Evolutionary conservation across 2,329 filamentous ascomycete species (phyloP).

Genomic region (Pseudopithomyces chartarum): DNA sequence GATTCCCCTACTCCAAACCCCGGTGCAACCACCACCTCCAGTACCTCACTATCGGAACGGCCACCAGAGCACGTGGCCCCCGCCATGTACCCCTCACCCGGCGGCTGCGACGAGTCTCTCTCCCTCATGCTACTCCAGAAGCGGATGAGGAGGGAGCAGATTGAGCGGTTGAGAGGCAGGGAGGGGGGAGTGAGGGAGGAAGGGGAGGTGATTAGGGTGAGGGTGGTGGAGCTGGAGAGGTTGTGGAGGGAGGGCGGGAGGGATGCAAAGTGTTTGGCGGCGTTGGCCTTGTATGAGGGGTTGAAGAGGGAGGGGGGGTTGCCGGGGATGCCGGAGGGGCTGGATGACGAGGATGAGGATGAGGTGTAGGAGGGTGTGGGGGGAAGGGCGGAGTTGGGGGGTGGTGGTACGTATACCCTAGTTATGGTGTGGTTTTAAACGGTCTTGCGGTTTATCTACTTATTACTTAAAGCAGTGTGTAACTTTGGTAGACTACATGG

Average conservation of each 20-base stretch:
- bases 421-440: too few relatives aligned
- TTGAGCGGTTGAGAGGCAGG: constrained; percentile 57
- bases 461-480: too few relatives aligned
- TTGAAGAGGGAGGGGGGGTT: constrained; percentile 55
- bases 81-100: constrained; percentile 59
- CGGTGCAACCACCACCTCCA: too few relatives aligned
- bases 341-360: constrained; percentile 18
- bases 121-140: constrained; percentile 62
- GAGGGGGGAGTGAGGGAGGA: constrained; percentile 60
- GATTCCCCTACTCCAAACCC: too few relatives aligned
- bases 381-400: too few relatives aligned
- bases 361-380: too few relatives aligned
- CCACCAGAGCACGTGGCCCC: constrained; percentile 20
- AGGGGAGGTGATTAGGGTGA: constrained; percentile 64
- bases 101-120: constrained; percentile 64
- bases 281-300: constrained; percentile 60
- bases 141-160: constrained; percentile 52
- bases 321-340: constrained; percentile 23
- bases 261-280: constrained; percentile 62
- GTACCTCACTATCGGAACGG: too few relatives aligned
- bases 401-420: too few relatives aligned
- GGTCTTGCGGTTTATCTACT: too few relatives aligned
- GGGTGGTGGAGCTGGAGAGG: constrained; percentile 56
- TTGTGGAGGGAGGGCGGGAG: constrained; percentile 60
- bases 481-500: too few relatives aligned